Base-by-base conservation (phyloP, 2,329 filamentous ascomycete species). In the Pyrenochaeta sp. region DNA sequence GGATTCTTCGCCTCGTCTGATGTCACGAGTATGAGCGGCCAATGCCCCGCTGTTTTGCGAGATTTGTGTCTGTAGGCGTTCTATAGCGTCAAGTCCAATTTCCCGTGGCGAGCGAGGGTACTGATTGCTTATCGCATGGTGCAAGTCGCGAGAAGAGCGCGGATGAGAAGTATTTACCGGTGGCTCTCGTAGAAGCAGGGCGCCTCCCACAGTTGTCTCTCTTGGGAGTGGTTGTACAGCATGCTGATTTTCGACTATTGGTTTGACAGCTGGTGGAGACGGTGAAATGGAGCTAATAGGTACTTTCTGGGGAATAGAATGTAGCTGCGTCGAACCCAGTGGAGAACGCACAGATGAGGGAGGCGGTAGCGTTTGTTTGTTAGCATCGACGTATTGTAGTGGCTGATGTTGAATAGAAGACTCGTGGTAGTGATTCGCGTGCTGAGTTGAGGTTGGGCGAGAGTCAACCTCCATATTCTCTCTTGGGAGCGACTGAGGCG, bases 1-100 rank as follows among this genome's bases (percentile, higher is more conserved):
- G 1, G 56, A 46, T 31, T 68, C 60, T 43, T 65, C 60, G 26
- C 61, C 58, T 8, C 55, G 60, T 13, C 54, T 51, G 36, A 68
- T 58, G 28, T 68, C 67, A 7, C 69, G 59, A 22, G 54, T 61
- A 20, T 71, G 68, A 20, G 61, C 59, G 22, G 60, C 60, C 15
- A 72, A 51, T 2, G 64, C 65, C 26, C 64, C 60, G 34, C 74
- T 74, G 55, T 77, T 77, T 51, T 74, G 72, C 8, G 74, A 72
- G 19, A 77, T 72, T 49, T 79, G 76, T n/a, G 73, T 73, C 53
- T 79, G 76, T 28, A 79, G 56, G 10, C 75, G 72, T 27, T 72
- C 60, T 50, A 77, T 67, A 34, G 73, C 73, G 45, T 74, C 72
- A 13, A 72, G 60, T 14, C 63, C 48, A 15, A 71, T 62, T 8